A percentile compares a stretch with the other conserved stretches of the same genome.
phyloP scores from a whole-genome alignment of 805 yeast genomes.

The Kregervanrija delftensis region DNA sequence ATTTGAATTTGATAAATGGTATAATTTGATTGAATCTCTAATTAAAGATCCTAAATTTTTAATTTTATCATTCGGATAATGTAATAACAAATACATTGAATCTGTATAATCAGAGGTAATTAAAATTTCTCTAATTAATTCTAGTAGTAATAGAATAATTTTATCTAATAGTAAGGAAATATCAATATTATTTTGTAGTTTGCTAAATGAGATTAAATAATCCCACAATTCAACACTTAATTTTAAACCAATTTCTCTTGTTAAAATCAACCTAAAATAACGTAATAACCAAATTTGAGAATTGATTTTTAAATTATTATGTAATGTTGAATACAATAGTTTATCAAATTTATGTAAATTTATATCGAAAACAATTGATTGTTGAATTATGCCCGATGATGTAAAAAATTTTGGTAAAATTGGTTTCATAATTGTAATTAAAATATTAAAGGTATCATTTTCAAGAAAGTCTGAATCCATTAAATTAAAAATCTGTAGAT shows the following conservation, averaged over 20 bases:
- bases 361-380: constrained; percentile 42
- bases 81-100: constrained; percentile 40
- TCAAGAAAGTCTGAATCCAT: constrained; percentile 10
- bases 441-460: constrained; percentile 29
- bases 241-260: constrained; percentile 39
- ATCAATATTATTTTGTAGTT: constrained; percentile 12
- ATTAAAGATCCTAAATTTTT: constrained; percentile 11
- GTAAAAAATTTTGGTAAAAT: constrained; percentile 31
- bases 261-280: constrained; percentile 38
- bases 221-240: constrained; percentile 41
- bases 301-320: constrained; percentile 31
- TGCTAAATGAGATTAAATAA: constrained; percentile 32
- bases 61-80: constrained; percentile 32
- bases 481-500: constrained; percentile 13
- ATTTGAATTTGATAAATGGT: constrained; percentile 1
- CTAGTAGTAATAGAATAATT: constrained; percentile 35
- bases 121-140: constrained; percentile 36
- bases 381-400: constrained; percentile 36
- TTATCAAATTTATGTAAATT: constrained; percentile 45
- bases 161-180: constrained; percentile 33
- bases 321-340: constrained; percentile 38
- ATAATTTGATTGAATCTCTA: constrained; percentile 16
- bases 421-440: constrained; percentile 31
- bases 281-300: constrained; percentile 51
- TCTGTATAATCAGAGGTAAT: constrained; percentile 47